These are phyloP conservation scores for Choanephora cucurbitarum DNA, from an alignment of 371 early-diverging fungal genomes.

Conservation along the genomic window DNA sequence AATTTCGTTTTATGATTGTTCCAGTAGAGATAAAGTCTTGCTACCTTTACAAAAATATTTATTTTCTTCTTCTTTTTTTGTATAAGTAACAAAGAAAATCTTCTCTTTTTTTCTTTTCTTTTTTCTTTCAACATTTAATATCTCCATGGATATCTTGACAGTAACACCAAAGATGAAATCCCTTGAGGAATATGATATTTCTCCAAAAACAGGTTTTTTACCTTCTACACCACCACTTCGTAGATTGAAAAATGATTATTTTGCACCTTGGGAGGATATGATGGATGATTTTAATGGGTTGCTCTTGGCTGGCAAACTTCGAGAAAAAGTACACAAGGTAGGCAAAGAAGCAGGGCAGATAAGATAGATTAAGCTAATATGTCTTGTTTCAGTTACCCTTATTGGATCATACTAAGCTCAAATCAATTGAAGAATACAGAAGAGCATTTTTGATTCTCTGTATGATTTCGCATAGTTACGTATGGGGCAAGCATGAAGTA, in stretches of 20 bases:
- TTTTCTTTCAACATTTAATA: too few species aligned
- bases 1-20: too few species aligned
- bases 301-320: slow-evolving; percentile 76
- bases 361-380: slow-evolving; percentile 6
- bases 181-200: slow-evolving; percentile 84
- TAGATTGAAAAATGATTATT: slow-evolving; percentile 73
- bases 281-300: slow-evolving; percentile 78
- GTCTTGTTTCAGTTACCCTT: slow-evolving; percentile 66
- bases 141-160: background rate
- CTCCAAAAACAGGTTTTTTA: slow-evolving; percentile 85
- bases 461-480: slow-evolving; percentile 88
- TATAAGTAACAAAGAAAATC: too few species aligned
- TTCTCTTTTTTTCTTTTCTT: too few species aligned
- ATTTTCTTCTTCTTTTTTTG: too few species aligned
- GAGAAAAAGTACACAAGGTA: slow-evolving; percentile 75
- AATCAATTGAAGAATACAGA: slow-evolving; percentile 69
- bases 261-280: slow-evolving; percentile 88
- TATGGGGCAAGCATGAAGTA: slow-evolving; percentile 86
- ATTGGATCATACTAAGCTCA: slow-evolving; percentile 64
- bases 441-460: slow-evolving; percentile 87
- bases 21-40: too few species aligned
- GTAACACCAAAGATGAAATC: slow-evolving; percentile 28
- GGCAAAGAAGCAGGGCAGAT: background rate
- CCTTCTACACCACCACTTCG: slow-evolving; percentile 76
- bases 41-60: too few species aligned